Base-by-base conservation (phyloP, 2,329 filamentous ascomycete species). In the Diplocarpon rosae region DNA sequence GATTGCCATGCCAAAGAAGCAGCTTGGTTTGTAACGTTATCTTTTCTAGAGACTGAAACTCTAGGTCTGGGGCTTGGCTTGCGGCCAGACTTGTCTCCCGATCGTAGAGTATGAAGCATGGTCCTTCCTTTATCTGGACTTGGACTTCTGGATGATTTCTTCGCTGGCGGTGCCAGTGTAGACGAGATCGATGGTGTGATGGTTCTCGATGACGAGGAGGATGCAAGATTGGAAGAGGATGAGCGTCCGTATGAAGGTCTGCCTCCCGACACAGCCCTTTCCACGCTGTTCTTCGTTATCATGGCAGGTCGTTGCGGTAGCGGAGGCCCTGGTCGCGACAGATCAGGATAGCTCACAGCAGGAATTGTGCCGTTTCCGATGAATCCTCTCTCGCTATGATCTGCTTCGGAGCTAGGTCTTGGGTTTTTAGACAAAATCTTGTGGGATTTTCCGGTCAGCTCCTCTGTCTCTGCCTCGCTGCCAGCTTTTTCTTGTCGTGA, bases 321-420 rank as follows among this genome's bases (percentile, higher is more conserved):
- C 9, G 78, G 65, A 11, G 66, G 58, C 31, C 37, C 31, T 11
- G 83, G 83, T 45, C 80, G 78, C n/a, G 84, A 83, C n/a, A 94
- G 69, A 54, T 93, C 83, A 4, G 79, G 75, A 60, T 93, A 94
- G 48, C 73, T 80, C 39, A 89, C 76, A 7, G 85, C 83, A 37
- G 85, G 86, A 51, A 95, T 81, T 1, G 85, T 92, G 11, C 86
- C 85, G 51, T 81, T 74, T 33, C 85, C 88, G 56, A 94, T 83
- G 70, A 78, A 89, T 3, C 76, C 79, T 10, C 64, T 61, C 9
- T 62, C 58, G 37, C 37, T 48, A 28, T 46, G 48, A 15, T 54
- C 57, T 15, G 58, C 55, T n/a, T 62, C 58, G 16, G 46, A 49
- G 14, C 44, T 53, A 29, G 38, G 52, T 56, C 42, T 55, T 32